Evolutionary conservation across 805 yeast species (phyloP), one percentile per base, ranked within the genome.

Genomic region (Suhomyces sp.): DNA sequence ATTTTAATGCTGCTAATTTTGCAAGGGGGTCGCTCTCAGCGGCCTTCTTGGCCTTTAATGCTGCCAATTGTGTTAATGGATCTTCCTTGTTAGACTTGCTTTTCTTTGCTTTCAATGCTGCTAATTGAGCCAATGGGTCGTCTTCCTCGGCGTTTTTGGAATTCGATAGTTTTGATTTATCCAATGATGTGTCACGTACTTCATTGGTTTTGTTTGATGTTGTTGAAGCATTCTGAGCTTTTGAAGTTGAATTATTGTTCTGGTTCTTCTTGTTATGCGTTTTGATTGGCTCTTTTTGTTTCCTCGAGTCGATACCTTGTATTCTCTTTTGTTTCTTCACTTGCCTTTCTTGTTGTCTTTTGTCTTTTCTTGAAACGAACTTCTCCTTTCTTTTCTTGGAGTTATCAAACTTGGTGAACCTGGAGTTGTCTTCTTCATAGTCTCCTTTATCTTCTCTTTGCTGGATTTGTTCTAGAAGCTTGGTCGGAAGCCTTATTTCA

Each of bases 401-500:
- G 9, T 30, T 37, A 27, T 43, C 37, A 30, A 49, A 45, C 34
- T 43, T 19, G n/a, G 44, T 28, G 24, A 42, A 39, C 18, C 47
- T 42, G 5, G 44, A 44, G 43, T 35, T 61, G 38, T 62, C 67
- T 40, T 68, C 72, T 23, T 66, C 62, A 25, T 63, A 65, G 19
- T 65, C 74, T 14, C 75, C 74, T 16, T 50, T 55, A n/a, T 61
- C 70, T 53, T 73, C 63, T 9, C 50, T 58, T 13, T 51, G 53
- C 24, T 63, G 51, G 36, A 79, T 63, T 53, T 76, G 76, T 43
- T 79, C 82, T 29, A 79, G 51, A 12, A 78, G 52, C 22, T 57
- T 47, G 2, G 79, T 81, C 2, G 84, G 84, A 15, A 79, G 58
- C 39, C 77, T 65, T 35, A 77, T 77, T n/a, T 67, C 73, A 43